A percentile compares a stretch with the other conserved stretches of the same genome.
Conservation (phyloP, 371 early-diverging fungal species). For the Syncephalastrum sp. region DNA sequence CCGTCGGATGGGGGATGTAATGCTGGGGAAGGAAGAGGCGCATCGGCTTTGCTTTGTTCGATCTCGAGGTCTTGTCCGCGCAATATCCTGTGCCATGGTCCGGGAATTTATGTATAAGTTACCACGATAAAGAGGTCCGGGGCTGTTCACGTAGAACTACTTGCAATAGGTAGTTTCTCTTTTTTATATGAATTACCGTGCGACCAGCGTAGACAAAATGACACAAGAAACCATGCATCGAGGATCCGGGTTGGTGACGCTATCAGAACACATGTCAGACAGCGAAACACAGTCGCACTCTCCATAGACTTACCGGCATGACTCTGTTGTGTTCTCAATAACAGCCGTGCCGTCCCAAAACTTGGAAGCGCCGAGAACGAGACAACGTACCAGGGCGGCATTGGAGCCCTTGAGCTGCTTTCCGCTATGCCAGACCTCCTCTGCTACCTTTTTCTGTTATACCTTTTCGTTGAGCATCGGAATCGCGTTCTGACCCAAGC, state of each 20-base stretch:
- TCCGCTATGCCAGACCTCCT: constrained; percentile 26
- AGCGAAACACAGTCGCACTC: too few relatives aligned
- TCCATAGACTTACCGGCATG: constrained; percentile 29
- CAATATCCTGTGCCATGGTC: constrained; percentile 22
- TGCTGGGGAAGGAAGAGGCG: constrained; percentile 18
- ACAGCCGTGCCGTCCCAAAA: constrained; percentile 66
- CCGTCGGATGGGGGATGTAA: constrained; percentile 8
- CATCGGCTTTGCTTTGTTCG: constrained; percentile 13
- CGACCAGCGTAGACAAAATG: constrained; percentile 55
- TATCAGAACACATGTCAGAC: neutral
- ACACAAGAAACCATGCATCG: constrained; percentile 62
- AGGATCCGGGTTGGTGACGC: constrained; percentile 68
- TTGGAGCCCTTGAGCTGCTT: constrained; percentile 46
- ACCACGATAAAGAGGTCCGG: neutral
- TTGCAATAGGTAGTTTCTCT: neutral
- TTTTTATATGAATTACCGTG: constrained; percentile 35
- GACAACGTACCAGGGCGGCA: constrained; percentile 65
- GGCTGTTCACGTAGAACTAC: neutral
- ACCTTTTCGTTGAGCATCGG: neutral
- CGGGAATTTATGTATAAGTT: too few relatives aligned
- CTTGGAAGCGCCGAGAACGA: constrained; percentile 55
- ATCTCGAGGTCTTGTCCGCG: constrained; percentile 46
- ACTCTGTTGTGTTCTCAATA: constrained; percentile 56
- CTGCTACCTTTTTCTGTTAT: constrained; percentile 29
- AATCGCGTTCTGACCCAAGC: neutral